Base-by-base conservation (phyloP, 768 basidiomycete species). In the Kwoniella dejecticola region DNA sequence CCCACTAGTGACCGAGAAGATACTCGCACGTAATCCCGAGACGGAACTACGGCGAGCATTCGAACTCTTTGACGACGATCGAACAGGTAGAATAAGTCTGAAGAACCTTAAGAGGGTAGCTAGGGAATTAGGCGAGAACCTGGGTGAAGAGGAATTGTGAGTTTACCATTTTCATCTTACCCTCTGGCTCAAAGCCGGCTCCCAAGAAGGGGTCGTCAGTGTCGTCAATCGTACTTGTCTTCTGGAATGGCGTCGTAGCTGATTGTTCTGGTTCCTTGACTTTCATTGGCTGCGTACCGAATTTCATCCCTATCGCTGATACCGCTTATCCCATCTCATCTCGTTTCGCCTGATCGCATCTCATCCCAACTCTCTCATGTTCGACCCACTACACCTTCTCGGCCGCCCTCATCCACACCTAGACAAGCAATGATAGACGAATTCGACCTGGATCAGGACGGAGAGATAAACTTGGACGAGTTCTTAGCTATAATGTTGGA, bases 361-460 rank as follows among this genome's bases (percentile, higher is more conserved):
- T n/a, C n/a, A n/a, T n/a, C n/a, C n/a, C n/a, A n/a, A n/a, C n/a
- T n/a, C n/a, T n/a, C n/a, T n/a, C 15, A n/a, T n/a, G 24, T 24
- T 10, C 44, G 44, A 46, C 23, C 10, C 19, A 46, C 27, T 49
- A 7, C 47, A 49, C 8, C 47, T 21, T 27, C 47, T n/a, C n/a
- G n/a, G 7, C 27, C 6, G 6, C 6, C 6, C n/a, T 44, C n/a
- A 7, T 44, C 41, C 24, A 38, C 3, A 55, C n/a, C 60, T 69
- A 97, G 95, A 68, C 93, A 97, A 86, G 96, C 96, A 23, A 99
- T 99, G 96, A 99, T 99, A 75, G 96, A 99, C 72, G 96, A 99
- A 80, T 99, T 99, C 76, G 96, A 99, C 79, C 86, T 99, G 24
- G 96, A 99, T 81, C 88, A 92, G 77, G 96, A 99, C 68, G 93